Conservation (phyloP, 129 eudicot species). For the Tagetes patula region DNA sequence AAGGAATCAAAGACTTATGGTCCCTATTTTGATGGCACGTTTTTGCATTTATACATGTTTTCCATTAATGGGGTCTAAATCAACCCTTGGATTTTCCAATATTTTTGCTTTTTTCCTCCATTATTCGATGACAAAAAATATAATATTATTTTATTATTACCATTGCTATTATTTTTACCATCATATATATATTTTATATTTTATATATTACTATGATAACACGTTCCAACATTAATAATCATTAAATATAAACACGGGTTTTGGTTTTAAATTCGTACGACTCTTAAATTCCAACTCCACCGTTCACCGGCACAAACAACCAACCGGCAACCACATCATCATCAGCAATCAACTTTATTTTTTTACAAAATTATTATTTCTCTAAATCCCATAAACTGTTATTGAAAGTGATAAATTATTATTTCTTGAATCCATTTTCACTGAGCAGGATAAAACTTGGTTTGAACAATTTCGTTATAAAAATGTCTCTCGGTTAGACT, state of each 20-base stretch:
- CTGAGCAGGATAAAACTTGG: too few relatives aligned
- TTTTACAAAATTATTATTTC: too few relatives aligned
- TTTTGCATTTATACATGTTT: conserved; percentile 46
- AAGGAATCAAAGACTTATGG: conserved; percentile 38
- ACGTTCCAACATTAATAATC: conserved; percentile 10
- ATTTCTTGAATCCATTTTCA: too few relatives aligned
- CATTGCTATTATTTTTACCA: too few relatives aligned
- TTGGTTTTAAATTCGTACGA: background rate
- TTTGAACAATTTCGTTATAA: too few relatives aligned
- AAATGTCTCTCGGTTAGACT: too few relatives aligned
- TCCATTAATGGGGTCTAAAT: conserved; percentile 18
- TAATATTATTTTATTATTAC: background rate
- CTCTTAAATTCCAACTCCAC: background rate
- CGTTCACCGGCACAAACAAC: too few relatives aligned
- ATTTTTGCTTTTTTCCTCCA: conserved; percentile 10
- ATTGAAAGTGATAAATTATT: too few relatives aligned
- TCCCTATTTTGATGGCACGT: conserved; percentile 42
- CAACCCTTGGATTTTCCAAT: conserved; percentile 6
- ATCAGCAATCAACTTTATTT: too few relatives aligned
- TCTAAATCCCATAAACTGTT: too few relatives aligned
- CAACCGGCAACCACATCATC: too few relatives aligned
- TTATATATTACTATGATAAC: conserved; percentile 13
- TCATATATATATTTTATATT: too few relatives aligned
- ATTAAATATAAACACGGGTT: conserved; percentile 14
- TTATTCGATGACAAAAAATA: conserved; percentile 11